phyloP scores from a whole-genome alignment of 1,284 basidiomycete species.

The Malassezia dermatis region DNA sequence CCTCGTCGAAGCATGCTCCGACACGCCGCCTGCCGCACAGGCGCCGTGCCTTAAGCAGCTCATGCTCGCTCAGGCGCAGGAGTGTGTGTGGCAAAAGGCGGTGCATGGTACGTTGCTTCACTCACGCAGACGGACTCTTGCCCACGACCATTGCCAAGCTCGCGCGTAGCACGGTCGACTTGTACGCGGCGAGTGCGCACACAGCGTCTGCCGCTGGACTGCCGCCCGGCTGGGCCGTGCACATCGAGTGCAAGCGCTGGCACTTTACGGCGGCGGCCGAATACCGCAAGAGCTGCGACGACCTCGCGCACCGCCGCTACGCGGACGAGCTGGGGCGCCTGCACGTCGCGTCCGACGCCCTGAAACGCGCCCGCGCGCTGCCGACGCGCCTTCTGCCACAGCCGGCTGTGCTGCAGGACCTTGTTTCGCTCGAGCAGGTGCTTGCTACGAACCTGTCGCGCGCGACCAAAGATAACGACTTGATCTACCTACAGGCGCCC shows the following conservation, averaged over 20 bases:
- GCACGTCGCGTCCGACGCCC: slow-evolving; percentile 49
- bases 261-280: slow-evolving; percentile 87
- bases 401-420: slow-evolving; percentile 19
- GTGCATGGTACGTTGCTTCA: slow-evolving; percentile 53
- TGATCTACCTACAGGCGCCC: slow-evolving; percentile 85
- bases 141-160: slow-evolving; percentile 78
- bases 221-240: slow-evolving; percentile 64
- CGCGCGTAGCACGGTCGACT: slow-evolving; percentile 57
- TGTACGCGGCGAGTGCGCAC: slow-evolving; percentile 26
- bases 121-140: slow-evolving; percentile 56
- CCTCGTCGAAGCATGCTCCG: slow-evolving; percentile 15
- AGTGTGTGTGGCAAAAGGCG: slow-evolving; percentile 91
- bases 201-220: slow-evolving; percentile 12
- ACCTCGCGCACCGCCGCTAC: slow-evolving; percentile 62
- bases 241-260: slow-evolving; percentile 68
- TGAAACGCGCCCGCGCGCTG: slow-evolving; percentile 65
- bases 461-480: slow-evolving; percentile 77
- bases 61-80: slow-evolving; percentile 88
- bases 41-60: slow-evolving; percentile 56
- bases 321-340: slow-evolving; percentile 39
- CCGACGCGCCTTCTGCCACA: slow-evolving; percentile 59
- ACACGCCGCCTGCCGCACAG: slow-evolving; percentile 17
- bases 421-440: slow-evolving; percentile 61
- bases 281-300: slow-evolving; percentile 78
- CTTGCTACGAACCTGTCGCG: slow-evolving; percentile 54